Evolutionary conservation across 2,329 filamentous ascomycete genomes (phyloP), one percentile per base, ranked within the genome.

Genomic region (Fusarium sp.): DNA sequence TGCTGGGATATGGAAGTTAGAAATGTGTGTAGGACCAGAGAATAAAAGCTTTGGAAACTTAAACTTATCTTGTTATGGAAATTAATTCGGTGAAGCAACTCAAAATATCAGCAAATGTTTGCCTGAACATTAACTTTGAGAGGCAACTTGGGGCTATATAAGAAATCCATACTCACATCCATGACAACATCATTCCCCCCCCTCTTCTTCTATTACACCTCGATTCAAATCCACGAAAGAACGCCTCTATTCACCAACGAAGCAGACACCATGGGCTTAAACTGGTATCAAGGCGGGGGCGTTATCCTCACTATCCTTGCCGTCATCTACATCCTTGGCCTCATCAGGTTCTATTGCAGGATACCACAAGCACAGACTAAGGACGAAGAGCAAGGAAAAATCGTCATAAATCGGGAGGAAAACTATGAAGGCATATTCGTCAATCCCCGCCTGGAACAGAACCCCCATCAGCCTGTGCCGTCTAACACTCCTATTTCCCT

Each of bases 361-460:
- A 17, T 39, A 6, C 15, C 18, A 7, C 11, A 13, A 17, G 25
- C 20, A 25, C 18, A 39, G 7, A n/a, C 5, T n/a, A 10, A 17
- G 22, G 33, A 29, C n/a, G 49, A 53, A 53, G 49, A 39, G 22
- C 49, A 25, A 53, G 22, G 25, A 17, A 35, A 27, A 5, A 5
- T 39, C 22, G 35, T 29, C 22, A 20, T 53, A 17, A 29, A 29
- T 39, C 14, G 22, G 14, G 49, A 53, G 13, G 33, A 38, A 17
- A 53, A 10, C 33, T 53, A 53, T n/a, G 49, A 53, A 27, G 20
- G 25, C 35, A 39, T 53, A 14, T 53, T 53, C 18, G 49, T 53
- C 49, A 53, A 53, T 2, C 49, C 33, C 7, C 14, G 13, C 10
- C 33, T 15, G 17, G 18, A 5, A 20, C 18, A 46, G 27, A 27